These are phyloP conservation scores for Mortierella sp. DNA, from an alignment of 371 early-diverging fungal species.

Conservation along the genomic window DNA sequence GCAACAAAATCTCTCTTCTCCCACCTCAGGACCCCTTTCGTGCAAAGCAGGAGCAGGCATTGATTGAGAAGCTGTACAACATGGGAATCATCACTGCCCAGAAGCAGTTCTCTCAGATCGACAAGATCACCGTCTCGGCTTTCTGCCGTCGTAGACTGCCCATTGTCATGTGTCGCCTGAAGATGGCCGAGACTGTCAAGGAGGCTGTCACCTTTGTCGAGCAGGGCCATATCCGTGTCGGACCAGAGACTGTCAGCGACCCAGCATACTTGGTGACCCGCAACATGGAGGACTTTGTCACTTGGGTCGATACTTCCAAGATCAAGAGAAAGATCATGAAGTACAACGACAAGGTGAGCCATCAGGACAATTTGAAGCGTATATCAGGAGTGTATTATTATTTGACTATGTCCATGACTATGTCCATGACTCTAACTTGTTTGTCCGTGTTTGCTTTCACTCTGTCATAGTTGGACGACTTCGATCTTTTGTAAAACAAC, in stretches of 20 bases:
- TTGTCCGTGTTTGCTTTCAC: conserved; percentile 1
- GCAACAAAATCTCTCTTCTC: conserved; percentile 91
- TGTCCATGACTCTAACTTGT: conserved; percentile 1
- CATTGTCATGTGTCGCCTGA: conserved; percentile 94
- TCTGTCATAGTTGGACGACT: conserved; percentile 72
- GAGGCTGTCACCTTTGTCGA: conserved; percentile 96
- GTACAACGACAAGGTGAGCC: conserved; percentile 93
- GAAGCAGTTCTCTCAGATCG: conserved; percentile 89
- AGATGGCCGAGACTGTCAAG: conserved; percentile 97
- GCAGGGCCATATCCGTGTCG: conserved; percentile 98
- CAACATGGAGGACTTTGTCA: conserved; percentile 98
- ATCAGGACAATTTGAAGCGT: neutral
- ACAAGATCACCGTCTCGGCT: conserved; percentile 92
- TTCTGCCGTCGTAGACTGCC: conserved; percentile 97
- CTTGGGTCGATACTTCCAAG: conserved; percentile 99
- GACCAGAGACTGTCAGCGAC: conserved; percentile 92
- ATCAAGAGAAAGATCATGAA: conserved; percentile 98
- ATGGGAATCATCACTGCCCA: conserved; percentile 93
- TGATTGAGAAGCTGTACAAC: conserved; percentile 92
- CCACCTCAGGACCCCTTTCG: conserved; percentile 94
- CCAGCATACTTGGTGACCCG: conserved; percentile 93
- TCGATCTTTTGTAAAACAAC: conserved; percentile 70
- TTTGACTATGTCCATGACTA: neutral
- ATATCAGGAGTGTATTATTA: neutral
- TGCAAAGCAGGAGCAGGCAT: conserved; percentile 79